A percentile compares a stretch with the other conserved stretches of the same genome.
phyloP scores from a whole-genome alignment of 805 yeast species.

The Sugiyamaella chiloensis region DNA sequence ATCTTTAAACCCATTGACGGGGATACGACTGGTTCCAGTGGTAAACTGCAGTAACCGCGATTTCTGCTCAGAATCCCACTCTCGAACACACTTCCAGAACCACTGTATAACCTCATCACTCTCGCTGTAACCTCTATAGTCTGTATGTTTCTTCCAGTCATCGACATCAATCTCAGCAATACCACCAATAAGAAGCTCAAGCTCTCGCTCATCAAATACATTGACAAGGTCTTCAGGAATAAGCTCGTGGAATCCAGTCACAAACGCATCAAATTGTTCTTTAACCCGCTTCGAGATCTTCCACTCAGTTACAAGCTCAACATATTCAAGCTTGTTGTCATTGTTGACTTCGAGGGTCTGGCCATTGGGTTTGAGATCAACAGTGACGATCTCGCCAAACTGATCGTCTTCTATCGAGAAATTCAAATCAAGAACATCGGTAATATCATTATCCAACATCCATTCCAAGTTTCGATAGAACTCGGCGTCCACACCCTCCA shows the following conservation, averaged over 20 bases:
- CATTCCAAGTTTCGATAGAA: conserved; percentile 91
- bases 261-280: conserved; percentile 93
- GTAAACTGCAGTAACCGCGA: conserved; percentile 95
- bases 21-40: conserved; percentile 98
- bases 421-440: conserved; percentile 80
- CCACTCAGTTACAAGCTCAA: conserved; percentile 94
- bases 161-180: conserved; percentile 96
- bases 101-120: conserved; percentile 95
- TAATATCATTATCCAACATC: conserved; percentile 93
- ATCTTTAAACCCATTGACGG: conserved; percentile 98
- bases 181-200: conserved; percentile 96
- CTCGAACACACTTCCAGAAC: conserved; percentile 94
- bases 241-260: conserved; percentile 95
- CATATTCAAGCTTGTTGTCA: conserved; percentile 92
- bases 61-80: conserved; percentile 96
- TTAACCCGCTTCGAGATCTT: conserved; percentile 88
- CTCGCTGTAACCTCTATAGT: conserved; percentile 96
- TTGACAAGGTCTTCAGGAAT: conserved; percentile 95
- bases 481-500: conserved; percentile 99
- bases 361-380: conserved; percentile 89
- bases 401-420: conserved; percentile 85
- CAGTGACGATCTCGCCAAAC: conserved; percentile 86
- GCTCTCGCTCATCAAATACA: conserved; percentile 96
- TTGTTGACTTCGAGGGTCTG: conserved; percentile 86
- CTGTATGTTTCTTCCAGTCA: conserved; percentile 99